Percentiles rank a stretch among this genome's conserved stretches.
These are phyloP conservation scores for Wallemia hederae DNA, from an alignment of 1,284 basidiomycete genomes.

Conservation along the genomic window DNA sequence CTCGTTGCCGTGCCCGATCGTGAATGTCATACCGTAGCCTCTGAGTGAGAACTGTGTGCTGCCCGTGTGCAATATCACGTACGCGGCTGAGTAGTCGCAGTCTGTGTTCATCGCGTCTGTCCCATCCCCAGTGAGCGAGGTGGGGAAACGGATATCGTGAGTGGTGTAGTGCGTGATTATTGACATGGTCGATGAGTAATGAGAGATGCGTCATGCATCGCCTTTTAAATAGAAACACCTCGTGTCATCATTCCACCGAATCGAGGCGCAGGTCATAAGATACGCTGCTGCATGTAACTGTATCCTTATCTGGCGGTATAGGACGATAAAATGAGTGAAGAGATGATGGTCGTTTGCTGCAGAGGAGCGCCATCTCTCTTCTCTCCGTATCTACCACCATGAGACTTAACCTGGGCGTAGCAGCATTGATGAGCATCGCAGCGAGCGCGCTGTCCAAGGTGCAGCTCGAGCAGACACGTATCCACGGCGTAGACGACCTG, in stretches of 20 bases:
- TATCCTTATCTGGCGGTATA: no score
- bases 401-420: no score
- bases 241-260: neutral
- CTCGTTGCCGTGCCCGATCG: conserved; percentile 84
- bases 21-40: conserved; percentile 85
- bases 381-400: no score
- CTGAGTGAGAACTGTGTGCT: conserved; percentile 26
- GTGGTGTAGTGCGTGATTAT: neutral
- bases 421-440: no score
- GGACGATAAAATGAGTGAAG: no score
- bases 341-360: no score
- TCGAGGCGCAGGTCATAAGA: no score
- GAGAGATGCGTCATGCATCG: neutral
- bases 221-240: neutral
- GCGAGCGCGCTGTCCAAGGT: neutral
- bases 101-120: conserved; percentile 82
- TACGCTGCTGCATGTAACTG: no score
- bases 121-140: conserved; percentile 24
- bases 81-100: conserved; percentile 83
- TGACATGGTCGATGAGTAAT: neutral
- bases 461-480: neutral
- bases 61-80: conserved; percentile 46
- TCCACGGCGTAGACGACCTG: neutral
- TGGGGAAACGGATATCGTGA: conserved; percentile 8
- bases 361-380: no score